Conservation (phyloP, 208 protist genomes). For the Leishmania martiniquensis region DNA sequence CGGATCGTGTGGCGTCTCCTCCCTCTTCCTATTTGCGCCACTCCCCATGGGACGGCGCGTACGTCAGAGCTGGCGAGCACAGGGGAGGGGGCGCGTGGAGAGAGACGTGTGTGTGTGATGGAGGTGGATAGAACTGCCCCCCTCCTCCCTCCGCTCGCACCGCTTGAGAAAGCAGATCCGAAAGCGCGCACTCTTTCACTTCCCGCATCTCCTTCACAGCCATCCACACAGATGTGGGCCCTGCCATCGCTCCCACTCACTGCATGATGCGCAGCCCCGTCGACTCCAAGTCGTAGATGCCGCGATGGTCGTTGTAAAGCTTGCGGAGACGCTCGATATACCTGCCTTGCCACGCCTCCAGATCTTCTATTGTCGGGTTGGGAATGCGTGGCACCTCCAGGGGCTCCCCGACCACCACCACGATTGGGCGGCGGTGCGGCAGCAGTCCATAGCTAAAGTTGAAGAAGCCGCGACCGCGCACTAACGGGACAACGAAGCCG, state of each 20-base stretch:
- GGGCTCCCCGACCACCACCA: constrained; percentile 82
- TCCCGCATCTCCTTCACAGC: not conserved
- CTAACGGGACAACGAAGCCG: constrained; percentile 71
- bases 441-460: constrained; percentile 71
- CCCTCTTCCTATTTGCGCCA: not conserved
- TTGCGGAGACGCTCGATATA: constrained; percentile 77
- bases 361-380: constrained; percentile 62
- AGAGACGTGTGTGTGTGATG: not conserved
- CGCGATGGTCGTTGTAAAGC: constrained; percentile 73
- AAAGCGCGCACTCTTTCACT: not conserved
- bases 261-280: constrained; percentile 66
- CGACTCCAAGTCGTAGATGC: constrained; percentile 78
- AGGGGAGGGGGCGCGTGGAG: not conserved
- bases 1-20: not conserved
- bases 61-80: not conserved
- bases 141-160: not conserved
- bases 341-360: constrained; percentile 72
- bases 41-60: not conserved
- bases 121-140: not conserved
- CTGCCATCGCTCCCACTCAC: constrained; percentile 2
- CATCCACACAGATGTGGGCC: not conserved
- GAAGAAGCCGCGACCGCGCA: constrained; percentile 82
- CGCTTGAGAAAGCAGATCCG: not conserved
- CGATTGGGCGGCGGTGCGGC: constrained; percentile 77
- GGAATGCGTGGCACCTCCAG: constrained; percentile 67